Base-by-base conservation (phyloP, 805 yeast genomes). In the Cyberlindnera petersonii region DNA sequence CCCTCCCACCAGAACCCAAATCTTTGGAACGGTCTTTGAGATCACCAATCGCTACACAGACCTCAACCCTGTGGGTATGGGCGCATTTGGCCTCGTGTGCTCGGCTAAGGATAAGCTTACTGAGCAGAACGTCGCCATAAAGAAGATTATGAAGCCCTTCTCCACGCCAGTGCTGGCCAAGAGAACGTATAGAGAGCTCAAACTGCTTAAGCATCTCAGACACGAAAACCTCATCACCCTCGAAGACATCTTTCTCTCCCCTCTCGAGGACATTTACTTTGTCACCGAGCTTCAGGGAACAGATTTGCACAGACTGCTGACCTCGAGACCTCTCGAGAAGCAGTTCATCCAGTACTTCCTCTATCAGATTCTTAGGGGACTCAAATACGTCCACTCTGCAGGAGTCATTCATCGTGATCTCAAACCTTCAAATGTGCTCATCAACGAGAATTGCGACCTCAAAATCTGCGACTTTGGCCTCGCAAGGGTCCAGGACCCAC, bases 41-140 rank as follows among this genome's bases (percentile, higher is more conserved):
- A 86, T 88, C 48, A 89, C 97, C 29, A 80, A 77, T 55, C 68
- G 96, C 49, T 93, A 93, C 66, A 76, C 86, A 4, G 96, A 91
- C 58, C 72, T 93, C 46, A 91, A 88, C 57, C 98, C 99, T 2
- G 96, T 93, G 35, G 99, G 99, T 0, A 93, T 93, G 99, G 99
- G 99, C 19, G 98, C 98, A 7, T 93, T 93, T 60, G 99, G 99
- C 5, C 73, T 93, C 15, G 99, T 93, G 27, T 93, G 98, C 60
- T 87, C 96, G 8, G 99, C 98, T 2, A 77, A 82, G 40, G 98
- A 93, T 64, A 86, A 82, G 51, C 74, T 89, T 44, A 88, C 96
- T 0, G 80, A 78, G 39, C 96, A 89, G 62, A 86, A 83, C 50
- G 98, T 93, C 26, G 99, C 99, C 33, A 93, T 93, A 45, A 93